A percentile compares a stretch with the other conserved stretches of the same genome.
Conservation (phyloP, 495 filamentous ascomycete species). For the Alectoria sarmentosa region DNA sequence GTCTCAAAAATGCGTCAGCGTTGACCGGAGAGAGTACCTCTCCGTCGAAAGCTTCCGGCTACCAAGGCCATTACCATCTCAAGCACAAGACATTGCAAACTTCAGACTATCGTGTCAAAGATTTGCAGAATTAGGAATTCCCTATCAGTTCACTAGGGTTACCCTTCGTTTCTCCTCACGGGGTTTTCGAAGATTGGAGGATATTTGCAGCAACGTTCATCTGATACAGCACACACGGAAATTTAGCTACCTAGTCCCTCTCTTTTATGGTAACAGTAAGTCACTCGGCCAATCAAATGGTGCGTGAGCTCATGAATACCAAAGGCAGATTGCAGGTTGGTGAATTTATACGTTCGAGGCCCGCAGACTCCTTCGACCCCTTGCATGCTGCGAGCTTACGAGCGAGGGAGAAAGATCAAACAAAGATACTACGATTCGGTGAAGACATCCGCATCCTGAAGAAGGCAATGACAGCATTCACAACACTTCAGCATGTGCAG, state of each 20-base stretch:
- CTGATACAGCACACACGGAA: slow-evolving; percentile 56
- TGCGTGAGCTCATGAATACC: slow-evolving; percentile 15
- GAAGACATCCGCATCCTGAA: slow-evolving; percentile 43
- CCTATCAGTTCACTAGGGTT: slow-evolving; percentile 54
- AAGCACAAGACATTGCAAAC: slow-evolving; percentile 37
- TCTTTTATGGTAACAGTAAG: slow-evolving; percentile 51
- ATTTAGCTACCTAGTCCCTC: slow-evolving; percentile 67
- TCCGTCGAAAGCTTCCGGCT: slow-evolving; percentile 49
- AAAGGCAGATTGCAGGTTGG: slow-evolving; percentile 32
- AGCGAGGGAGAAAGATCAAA: slow-evolving; percentile 39
- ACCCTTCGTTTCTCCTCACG: slow-evolving; percentile 52
- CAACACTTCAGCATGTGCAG: slow-evolving; percentile 56
- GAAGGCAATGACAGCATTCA: slow-evolving; percentile 50
- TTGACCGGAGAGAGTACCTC: slow-evolving; percentile 45
- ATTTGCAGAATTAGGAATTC: slow-evolving; percentile 54
- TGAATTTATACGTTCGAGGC: slow-evolving; percentile 27
- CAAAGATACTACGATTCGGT: slow-evolving; percentile 33
- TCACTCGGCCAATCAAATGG: neutral
- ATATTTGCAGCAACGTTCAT: slow-evolving; percentile 40
- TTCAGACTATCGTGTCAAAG: slow-evolving; percentile 55
- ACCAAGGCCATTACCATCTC: slow-evolving; percentile 36
- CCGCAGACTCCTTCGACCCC: slow-evolving; percentile 23
- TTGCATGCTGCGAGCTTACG: slow-evolving; percentile 35
- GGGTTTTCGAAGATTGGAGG: slow-evolving; percentile 51
- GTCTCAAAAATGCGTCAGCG: slow-evolving; percentile 37